Conservation (phyloP, 768 basidiomycete genomes). For the Termitomyces sp. region DNA sequence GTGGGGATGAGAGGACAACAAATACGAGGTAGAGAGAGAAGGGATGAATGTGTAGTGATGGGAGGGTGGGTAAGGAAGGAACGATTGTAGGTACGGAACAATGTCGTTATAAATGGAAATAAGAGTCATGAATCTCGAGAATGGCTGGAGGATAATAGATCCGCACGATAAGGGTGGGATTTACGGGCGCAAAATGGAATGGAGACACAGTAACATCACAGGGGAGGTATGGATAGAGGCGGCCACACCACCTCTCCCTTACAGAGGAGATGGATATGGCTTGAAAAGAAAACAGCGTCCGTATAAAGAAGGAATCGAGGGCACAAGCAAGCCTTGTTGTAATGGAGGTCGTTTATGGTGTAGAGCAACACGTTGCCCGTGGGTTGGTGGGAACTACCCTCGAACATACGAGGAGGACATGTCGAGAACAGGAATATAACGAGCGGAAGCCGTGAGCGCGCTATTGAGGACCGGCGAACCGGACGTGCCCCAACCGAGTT, state of each 20-base stretch:
- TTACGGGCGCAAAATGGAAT: slow-evolving; percentile 32
- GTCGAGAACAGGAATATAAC: slow-evolving; percentile 18
- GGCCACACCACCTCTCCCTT: slow-evolving; percentile 15
- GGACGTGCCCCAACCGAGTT: slow-evolving; percentile 41
- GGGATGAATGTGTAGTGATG: slow-evolving; percentile 15
- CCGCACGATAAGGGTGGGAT: slow-evolving; percentile 16
- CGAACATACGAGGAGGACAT: slow-evolving; percentile 6
- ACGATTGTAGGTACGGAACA: slow-evolving; percentile 14
- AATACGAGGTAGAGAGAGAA: slow-evolving; percentile 27
- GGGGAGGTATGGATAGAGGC: slow-evolving; percentile 22
- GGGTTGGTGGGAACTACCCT: slow-evolving; percentile 5
- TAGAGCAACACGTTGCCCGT: slow-evolving; percentile 21
- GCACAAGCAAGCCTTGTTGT: slow-evolving; percentile 28
- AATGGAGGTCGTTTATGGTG: slow-evolving; percentile 22
- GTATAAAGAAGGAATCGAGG: slow-evolving; percentile 45
- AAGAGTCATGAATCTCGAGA: slow-evolving; percentile 23
- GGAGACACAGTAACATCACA: slow-evolving; percentile 20
- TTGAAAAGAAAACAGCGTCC: slow-evolving; percentile 79
- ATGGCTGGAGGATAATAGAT: slow-evolving; percentile 11
- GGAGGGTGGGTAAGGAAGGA: slow-evolving; percentile 17
- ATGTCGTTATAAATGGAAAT: slow-evolving; percentile 3
- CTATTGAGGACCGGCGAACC: slow-evolving; percentile 32
- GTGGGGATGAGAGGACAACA: slow-evolving; percentile 74
- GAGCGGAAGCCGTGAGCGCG: slow-evolving; percentile 30
- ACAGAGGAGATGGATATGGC: slow-evolving; percentile 21